Evolutionary conservation across 2,329 filamentous ascomycete genomes (phyloP), one percentile per base, ranked within the genome.

Genomic region (Didymella pinodella): DNA sequence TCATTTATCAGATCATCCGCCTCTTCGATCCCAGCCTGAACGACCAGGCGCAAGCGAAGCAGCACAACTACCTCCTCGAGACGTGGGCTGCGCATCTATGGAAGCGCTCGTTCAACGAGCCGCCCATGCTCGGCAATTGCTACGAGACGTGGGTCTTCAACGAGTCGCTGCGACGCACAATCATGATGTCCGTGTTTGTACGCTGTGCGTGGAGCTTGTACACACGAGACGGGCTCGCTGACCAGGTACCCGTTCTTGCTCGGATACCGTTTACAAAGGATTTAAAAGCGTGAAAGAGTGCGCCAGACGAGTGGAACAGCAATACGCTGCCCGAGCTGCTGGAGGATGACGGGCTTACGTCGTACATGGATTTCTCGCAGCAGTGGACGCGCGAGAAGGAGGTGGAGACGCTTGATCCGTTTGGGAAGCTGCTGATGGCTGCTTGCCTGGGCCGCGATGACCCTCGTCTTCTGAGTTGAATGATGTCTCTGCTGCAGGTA

Each of bases 1-100:
- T 73, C 28, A 64, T 71, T 46, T 75, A 75, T 49, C 72, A 75
- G 49, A 65, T 68, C 41, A 73, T 74, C 11, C 67, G 67, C 16
- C 64, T 75, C 8, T 74, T 72, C 59, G 70, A 74, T 41, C 57
- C 67, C 2, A 58, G 57, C 7, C 48, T 73, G 1, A 44, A 51
- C 5, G 57, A 63, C 2, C 68, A 69, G 45, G 46, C 18, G 2
- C 20, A 53, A 2, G 70, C 67, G 4, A 57, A 58, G 12, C 62
- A 58, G 26, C 66, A 72, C 12, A 68, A 68, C 26, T 25, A 16
- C 4, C 59, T 75, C n/a, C 64, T 73, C 12, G 67, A 69, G 29
- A 25, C 59, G 11, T 74, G 72, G 72, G 57, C 67, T 8, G 67
- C 70, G 4, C 56, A 62, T n/a, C 67, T 74, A 16, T 72, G 67